phyloP scores from a whole-genome alignment of 305 asterid genomes.

The Ilex paraguariensis region DNA sequence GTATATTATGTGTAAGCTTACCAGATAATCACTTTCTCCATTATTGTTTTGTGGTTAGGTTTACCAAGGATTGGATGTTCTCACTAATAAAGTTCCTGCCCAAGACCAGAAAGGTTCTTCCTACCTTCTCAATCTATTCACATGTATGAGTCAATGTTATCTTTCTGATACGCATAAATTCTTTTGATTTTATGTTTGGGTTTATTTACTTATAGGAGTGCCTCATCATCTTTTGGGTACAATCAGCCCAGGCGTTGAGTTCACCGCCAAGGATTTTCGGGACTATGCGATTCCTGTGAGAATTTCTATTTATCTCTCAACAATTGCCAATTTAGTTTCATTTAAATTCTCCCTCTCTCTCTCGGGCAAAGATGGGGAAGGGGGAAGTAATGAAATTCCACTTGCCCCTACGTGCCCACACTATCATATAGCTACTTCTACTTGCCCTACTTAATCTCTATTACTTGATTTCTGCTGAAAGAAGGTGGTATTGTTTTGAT shows the following conservation, averaged over 20 bases:
- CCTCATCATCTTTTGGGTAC: conserved; percentile 90
- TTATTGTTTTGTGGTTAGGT: conserved; percentile 32
- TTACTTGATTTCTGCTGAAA: no score
- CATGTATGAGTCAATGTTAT: neutral
- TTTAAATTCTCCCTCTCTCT: no score
- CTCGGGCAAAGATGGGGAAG: no score
- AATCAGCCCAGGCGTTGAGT: conserved; percentile 57
- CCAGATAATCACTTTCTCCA: no score
- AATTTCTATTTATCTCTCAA: no score
- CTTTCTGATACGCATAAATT: neutral
- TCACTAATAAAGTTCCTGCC: conserved; percentile 73
- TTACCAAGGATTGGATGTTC: conserved; percentile 79
- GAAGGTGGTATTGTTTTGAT: no score
- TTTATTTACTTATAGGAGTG: conserved; percentile 41
- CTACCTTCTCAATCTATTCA: conserved; percentile 15
- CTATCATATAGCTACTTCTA: no score
- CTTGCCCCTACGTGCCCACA: no score
- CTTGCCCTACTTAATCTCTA: no score
- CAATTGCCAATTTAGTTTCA: no score
- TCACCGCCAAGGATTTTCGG: conserved; percentile 77
- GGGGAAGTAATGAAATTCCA: no score
- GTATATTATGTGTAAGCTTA: no score
- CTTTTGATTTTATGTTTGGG: conserved; percentile 4
- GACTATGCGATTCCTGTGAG: conserved; percentile 71
- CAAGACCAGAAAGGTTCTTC: conserved; percentile 73